phyloP scores from a whole-genome alignment of 805 yeast species.

The Spathaspora girioi region DNA sequence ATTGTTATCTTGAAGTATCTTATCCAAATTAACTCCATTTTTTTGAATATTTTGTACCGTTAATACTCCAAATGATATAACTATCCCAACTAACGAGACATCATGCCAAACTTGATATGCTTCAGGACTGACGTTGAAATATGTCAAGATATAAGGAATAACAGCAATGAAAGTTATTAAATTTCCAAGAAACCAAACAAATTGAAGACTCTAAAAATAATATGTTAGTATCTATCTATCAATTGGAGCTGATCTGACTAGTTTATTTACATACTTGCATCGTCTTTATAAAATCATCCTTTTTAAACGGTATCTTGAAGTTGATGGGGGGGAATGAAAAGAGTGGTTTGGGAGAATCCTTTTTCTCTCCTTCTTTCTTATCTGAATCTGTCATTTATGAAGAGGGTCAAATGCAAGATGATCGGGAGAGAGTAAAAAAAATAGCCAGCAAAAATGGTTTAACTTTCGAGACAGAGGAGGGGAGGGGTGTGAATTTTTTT shows the following conservation, averaged over 20 bases:
- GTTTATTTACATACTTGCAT: constrained; percentile 2
- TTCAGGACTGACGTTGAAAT: constrained; percentile 23
- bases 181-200: constrained; percentile 68
- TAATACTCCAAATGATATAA: constrained; percentile 74
- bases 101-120: constrained; percentile 46
- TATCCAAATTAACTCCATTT: constrained; percentile 19
- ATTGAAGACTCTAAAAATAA: constrained; percentile 49
- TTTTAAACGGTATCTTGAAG: constrained; percentile 1
- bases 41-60: constrained; percentile 50
- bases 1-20: constrained; percentile 52
- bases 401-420: too few relatives aligned
- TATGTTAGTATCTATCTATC: constrained; percentile 7
- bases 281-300: constrained; percentile 7
- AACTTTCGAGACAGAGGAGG: background rate
- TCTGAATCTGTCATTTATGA: background rate
- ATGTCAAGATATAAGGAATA: constrained; percentile 29
- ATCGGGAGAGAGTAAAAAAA: background rate
- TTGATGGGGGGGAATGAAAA: background rate
- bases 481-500: background rate
- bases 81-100: constrained; percentile 57
- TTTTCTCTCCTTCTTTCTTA: background rate
- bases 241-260: background rate
- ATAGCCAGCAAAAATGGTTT: background rate
- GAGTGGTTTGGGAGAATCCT: background rate
- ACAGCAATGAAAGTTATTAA: constrained; percentile 30